Conservation (phyloP, 768 basidiomycete genomes). For the Tulasnella sp. region DNA sequence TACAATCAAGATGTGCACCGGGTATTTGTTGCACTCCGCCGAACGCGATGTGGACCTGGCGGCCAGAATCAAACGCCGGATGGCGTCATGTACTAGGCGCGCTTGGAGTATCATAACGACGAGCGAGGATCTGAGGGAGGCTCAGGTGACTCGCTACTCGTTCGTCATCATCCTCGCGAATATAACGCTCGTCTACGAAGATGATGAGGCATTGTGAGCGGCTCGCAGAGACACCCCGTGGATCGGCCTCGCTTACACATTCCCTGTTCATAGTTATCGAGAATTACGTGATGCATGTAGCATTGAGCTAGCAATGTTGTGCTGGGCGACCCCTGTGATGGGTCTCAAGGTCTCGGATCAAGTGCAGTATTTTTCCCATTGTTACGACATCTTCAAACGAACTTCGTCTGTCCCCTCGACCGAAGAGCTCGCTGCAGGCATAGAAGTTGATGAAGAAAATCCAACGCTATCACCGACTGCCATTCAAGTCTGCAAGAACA, state of each 20-base stretch:
- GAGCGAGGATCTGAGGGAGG: neutral
- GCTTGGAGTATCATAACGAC: neutral
- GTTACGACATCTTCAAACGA: neutral
- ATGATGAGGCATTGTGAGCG: neutral
- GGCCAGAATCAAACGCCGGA: neutral
- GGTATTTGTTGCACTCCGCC: neutral
- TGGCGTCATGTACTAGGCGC: neutral
- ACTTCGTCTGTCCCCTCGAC: neutral
- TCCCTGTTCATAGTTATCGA: neutral
- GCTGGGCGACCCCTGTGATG: neutral
- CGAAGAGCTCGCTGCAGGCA: neutral
- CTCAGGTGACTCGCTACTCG: neutral
- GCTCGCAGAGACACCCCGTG: neutral
- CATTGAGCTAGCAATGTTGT: slow-evolving; percentile 2
- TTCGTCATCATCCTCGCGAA: neutral
- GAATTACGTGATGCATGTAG: neutral
- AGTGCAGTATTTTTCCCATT: neutral
- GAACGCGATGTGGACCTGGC: neutral
- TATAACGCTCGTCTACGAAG: neutral
- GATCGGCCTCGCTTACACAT: neutral
- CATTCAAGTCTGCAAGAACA: slow-evolving; percentile 1
- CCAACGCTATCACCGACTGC: neutral
- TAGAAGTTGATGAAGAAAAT: neutral
- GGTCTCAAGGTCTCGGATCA: neutral
- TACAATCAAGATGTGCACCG: neutral